Evolutionary conservation across 164 flowering plant species (phyloP), one percentile per base, ranked within the genome.

Genomic region (Tetracentron sinense): DNA sequence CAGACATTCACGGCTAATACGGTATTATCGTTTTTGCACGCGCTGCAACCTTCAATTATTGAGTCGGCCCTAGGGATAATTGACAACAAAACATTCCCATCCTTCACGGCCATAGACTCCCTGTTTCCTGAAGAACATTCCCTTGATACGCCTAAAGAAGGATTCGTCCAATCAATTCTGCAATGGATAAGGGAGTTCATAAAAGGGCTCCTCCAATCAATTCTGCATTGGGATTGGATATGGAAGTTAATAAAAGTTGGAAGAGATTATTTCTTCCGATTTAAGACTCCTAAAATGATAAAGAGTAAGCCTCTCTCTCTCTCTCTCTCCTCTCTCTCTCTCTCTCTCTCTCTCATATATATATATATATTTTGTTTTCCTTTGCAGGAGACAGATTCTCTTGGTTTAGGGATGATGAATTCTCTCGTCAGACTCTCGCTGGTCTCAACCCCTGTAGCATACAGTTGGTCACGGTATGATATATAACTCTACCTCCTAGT

Each of bases 381-480:
- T 42, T 23, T 62, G 59, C 64, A 79, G 77, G 71, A 31, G 72
- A 76, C 38, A 64, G 46, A 49, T 74, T 74, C 46, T 44, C 65
- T 35, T 76, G 74, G 78, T 12, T 69, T 23, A 65, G 63, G 56
- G 72, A 65, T 66, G 75, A 51, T 33, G 81, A 75, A 63, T 81
- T 79, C 23, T 64, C 66, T 56, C 77, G 84, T 30, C 78, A 74
- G 64, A 77, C 75, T 50, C 79, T 83, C 48, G 83, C 87, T 20
- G 87, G 87, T 55, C 26, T 77, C 4, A 83, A 83, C 52, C 87
- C 87, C 1, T 70, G 25, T 10, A 46, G 67, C 63, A 73, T 83
- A 27, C 30, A 69, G 23, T 54, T 77, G 38, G 72, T 80, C 42
- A 70, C 64, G 70, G 82, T 79, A 71, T 47, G 73, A 38, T 38